phyloP scores from a whole-genome alignment of 495 filamentous ascomycete species.

The Parathielavia appendiculata region DNA sequence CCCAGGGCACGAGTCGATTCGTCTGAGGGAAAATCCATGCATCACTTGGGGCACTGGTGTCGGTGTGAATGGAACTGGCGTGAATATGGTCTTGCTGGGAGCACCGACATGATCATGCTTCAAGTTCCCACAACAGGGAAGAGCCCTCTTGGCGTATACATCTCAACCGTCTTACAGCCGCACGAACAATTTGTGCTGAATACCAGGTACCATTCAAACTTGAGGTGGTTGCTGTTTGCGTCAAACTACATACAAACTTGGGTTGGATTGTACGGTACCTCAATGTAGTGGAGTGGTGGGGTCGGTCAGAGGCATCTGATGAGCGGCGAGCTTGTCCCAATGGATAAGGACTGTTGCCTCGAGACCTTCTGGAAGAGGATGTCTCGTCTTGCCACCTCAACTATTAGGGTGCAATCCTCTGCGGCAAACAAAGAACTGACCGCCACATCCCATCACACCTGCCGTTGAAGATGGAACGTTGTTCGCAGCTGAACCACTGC shows the following conservation, averaged over 20 bases:
- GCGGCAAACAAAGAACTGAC: slow-evolving; percentile 1
- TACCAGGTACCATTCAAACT: no score
- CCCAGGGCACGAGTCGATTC: no score
- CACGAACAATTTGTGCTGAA: no score
- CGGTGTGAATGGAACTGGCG: background rate
- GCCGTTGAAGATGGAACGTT: background rate
- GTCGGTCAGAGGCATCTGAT: no score
- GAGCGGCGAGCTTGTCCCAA: no score
- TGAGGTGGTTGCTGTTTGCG: no score
- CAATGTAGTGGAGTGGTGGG: no score
- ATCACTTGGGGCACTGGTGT: slow-evolving; percentile 1
- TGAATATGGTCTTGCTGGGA: background rate
- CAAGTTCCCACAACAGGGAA: background rate
- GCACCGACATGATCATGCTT: slow-evolving; percentile 1
- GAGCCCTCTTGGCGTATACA: no score
- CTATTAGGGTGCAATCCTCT: background rate
- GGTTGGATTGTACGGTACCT: no score
- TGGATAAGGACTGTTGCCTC: background rate
- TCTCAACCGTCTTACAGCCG: no score
- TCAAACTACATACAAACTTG: no score
- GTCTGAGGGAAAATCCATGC: no score
- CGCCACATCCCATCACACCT: background rate
- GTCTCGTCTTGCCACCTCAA: background rate
- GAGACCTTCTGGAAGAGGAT: background rate
- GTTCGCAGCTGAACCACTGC: background rate